Conservation (phyloP, 805 yeast species). For the Schwanniomyces polymorphus region DNA sequence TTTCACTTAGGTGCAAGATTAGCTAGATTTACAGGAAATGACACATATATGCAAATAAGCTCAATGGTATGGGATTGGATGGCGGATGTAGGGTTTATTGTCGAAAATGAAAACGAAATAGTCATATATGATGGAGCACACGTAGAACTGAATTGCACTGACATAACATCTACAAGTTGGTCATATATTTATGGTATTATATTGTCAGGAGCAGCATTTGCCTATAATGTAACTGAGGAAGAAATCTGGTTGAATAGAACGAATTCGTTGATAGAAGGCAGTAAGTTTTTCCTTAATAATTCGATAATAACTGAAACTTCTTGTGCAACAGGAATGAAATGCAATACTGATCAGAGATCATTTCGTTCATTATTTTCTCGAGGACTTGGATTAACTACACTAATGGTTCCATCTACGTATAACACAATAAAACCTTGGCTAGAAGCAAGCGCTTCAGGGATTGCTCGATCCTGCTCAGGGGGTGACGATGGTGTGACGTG, state of each 20-base stretch:
- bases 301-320: slow-evolving; percentile 60
- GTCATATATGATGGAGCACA: slow-evolving; percentile 60
- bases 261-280: slow-evolving; percentile 32
- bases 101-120: slow-evolving; percentile 18
- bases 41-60: slow-evolving; percentile 71
- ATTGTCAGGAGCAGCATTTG: slow-evolving; percentile 67
- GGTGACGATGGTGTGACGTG: slow-evolving; percentile 87
- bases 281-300: slow-evolving; percentile 42
- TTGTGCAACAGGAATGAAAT: slow-evolving; percentile 43
- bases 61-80: slow-evolving; percentile 83
- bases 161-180: slow-evolving; percentile 59
- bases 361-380: slow-evolving; percentile 72
- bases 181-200: slow-evolving; percentile 69
- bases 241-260: slow-evolving; percentile 42
- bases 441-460: slow-evolving; percentile 60
- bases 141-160: slow-evolving; percentile 47
- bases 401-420: slow-evolving; percentile 50
- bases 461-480: slow-evolving; percentile 78
- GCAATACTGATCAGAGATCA: slow-evolving; percentile 77
- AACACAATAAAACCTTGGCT: slow-evolving; percentile 42
- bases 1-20: slow-evolving; percentile 89
- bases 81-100: slow-evolving; percentile 37
- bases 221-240: slow-evolving; percentile 60
- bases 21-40: slow-evolving; percentile 78
- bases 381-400: slow-evolving; percentile 57